A percentile compares a stretch with the other conserved stretches of the same genome.
Conservation (phyloP, 73 alveolate genomes). For the Tetrahymena elliotti region DNA sequence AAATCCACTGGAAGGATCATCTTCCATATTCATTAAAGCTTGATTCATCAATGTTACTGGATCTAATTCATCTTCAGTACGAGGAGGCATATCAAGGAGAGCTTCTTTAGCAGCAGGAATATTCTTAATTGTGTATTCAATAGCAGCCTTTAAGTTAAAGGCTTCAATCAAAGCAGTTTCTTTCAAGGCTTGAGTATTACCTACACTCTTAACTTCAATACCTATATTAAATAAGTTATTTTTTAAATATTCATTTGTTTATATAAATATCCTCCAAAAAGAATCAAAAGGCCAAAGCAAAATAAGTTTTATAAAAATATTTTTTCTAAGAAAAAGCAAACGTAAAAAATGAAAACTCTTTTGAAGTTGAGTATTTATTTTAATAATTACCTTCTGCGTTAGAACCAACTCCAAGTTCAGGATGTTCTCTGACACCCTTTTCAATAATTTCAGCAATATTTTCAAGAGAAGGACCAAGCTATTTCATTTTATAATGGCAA, state of each 20-base stretch:
- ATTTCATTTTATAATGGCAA: constrained; percentile 91
- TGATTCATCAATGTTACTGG: constrained; percentile 98
- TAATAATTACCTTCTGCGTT: constrained; percentile 71
- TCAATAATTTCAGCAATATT: constrained; percentile 97
- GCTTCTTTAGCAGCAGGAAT: constrained; percentile 98
- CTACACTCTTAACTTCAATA: constrained; percentile 90
- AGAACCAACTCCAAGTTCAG: constrained; percentile 97
- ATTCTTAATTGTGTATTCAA: constrained; percentile 92
- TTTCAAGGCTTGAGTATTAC: constrained; percentile 91
- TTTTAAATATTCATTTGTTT: background rate
- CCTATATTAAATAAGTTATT: background rate
- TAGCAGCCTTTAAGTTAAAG: constrained; percentile 96
- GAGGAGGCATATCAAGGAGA: constrained; percentile 98
- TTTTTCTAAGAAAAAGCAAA: no score
- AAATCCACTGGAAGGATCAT: constrained; percentile 95
- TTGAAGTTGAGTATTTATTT: no score
- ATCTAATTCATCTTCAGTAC: constrained; percentile 97
- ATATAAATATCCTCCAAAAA: background rate
- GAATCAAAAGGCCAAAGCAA: background rate
- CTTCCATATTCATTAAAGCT: constrained; percentile 97
- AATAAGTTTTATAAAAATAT: background rate
- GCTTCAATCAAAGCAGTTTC: constrained; percentile 99
- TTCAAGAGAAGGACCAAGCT: constrained; percentile 86
- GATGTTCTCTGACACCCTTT: constrained; percentile 98
- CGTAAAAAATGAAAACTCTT: no score